Conservation (phyloP, 2,329 filamentous ascomycete genomes). For the Aspergillus novofumigatus region DNA sequence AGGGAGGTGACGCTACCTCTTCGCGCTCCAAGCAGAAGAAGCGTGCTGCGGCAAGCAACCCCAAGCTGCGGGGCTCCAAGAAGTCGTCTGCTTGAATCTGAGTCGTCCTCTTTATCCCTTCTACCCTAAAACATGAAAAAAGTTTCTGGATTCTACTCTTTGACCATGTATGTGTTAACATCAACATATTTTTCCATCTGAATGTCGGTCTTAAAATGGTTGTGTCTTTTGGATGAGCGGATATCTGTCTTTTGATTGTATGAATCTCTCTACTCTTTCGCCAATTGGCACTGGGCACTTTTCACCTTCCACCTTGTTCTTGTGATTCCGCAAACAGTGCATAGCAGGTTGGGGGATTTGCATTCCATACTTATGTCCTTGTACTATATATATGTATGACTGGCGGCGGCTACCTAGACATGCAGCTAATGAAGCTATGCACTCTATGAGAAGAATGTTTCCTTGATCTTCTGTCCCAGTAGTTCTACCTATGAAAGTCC, state of each 20-base stretch:
- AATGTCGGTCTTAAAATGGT: conserved; percentile 21
- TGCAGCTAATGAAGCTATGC: conserved; percentile 21
- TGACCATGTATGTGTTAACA: conserved; percentile 27
- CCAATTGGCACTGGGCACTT: conserved; percentile 7
- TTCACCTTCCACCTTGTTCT: conserved; percentile 14
- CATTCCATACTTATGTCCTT: conserved; percentile 22
- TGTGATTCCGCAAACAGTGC: conserved; percentile 23
- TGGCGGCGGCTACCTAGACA: conserved; percentile 17
- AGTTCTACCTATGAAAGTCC: background rate
- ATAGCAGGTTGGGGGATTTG: conserved; percentile 28
- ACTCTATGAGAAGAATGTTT: background rate
- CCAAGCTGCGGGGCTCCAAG: conserved; percentile 42
- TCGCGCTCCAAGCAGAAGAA: conserved; percentile 44
- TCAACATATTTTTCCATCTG: conserved; percentile 20
- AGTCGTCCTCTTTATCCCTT: conserved; percentile 4
- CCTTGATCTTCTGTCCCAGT: background rate
- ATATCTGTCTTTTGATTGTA: conserved; percentile 23
- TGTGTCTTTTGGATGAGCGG: conserved; percentile 28
- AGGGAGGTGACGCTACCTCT: conserved; percentile 55
- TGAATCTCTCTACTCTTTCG: conserved; percentile 36
- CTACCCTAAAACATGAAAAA: conserved; percentile 7
- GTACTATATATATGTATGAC: conserved; percentile 31
- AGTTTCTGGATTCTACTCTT: conserved; percentile 11
- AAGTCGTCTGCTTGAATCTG: conserved; percentile 29
- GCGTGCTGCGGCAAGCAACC: conserved; percentile 39